Evolutionary conservation across 2,329 filamentous ascomycete species (phyloP).

Genomic region (Gliomastix tumulicola): DNA sequence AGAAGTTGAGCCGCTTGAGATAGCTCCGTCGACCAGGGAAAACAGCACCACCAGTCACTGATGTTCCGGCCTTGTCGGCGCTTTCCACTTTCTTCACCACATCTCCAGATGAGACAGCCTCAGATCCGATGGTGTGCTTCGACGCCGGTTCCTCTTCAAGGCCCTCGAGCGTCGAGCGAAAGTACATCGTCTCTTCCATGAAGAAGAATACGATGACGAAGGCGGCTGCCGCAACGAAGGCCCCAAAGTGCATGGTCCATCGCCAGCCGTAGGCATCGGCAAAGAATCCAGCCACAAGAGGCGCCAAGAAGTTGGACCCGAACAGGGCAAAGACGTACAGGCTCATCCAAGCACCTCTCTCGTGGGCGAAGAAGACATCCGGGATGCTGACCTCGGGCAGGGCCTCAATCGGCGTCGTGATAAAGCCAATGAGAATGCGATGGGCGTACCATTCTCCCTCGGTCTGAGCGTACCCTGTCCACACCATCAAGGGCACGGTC

Average conservation of each 20-base stretch:
- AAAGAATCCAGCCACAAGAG: conserved; percentile 42
- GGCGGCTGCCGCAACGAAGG: conserved; percentile 41
- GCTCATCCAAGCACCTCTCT: conserved; percentile 31
- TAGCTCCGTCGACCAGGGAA: background rate
- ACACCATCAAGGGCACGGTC: conserved; percentile 22
- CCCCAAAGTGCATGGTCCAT: conserved; percentile 39
- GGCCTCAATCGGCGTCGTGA: conserved; percentile 19
- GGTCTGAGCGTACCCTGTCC: conserved; percentile 15
- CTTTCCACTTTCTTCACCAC: background rate
- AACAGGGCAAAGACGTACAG: conserved; percentile 34
- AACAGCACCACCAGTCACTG: background rate
- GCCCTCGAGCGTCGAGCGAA: conserved; percentile 25
- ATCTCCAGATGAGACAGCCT: background rate
- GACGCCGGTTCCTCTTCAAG: background rate
- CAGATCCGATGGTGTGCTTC: too few relatives aligned
- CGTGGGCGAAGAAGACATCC: conserved; percentile 34
- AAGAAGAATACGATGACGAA: conserved; percentile 49
- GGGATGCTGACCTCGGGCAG: conserved; percentile 21
- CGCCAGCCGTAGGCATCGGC: conserved; percentile 38
- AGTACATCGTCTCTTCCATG: conserved; percentile 54
- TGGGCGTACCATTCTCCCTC: conserved; percentile 15
- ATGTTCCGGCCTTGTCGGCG: background rate
- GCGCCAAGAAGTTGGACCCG: conserved; percentile 36
- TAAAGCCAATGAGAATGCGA: conserved; percentile 17
- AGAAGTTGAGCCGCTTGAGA: background rate